Percentiles rank a stretch among this genome's conserved stretches.
These are phyloP conservation scores for Penicillium sp. DNA, from an alignment of 2,329 filamentous ascomycete species.

Conservation along the genomic window DNA sequence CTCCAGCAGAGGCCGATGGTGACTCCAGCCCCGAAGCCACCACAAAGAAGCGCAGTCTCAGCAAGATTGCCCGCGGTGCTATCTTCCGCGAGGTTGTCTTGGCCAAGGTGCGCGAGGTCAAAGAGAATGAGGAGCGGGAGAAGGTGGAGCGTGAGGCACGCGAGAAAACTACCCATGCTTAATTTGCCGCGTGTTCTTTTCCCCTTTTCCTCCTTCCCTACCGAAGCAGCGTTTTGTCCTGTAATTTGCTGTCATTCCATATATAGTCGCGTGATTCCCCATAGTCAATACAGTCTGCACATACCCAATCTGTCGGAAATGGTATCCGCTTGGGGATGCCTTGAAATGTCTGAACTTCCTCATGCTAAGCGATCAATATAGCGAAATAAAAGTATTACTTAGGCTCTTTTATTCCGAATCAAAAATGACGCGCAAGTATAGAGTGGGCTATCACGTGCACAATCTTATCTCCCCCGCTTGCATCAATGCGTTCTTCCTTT, in stretches of 20 bases:
- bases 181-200: slow-evolving; percentile 2
- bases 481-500: neutral
- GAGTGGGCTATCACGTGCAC: neutral
- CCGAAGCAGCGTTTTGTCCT: slow-evolving; percentile 13
- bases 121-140: slow-evolving; percentile 73
- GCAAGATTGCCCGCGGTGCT: slow-evolving; percentile 58
- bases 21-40: slow-evolving; percentile 18
- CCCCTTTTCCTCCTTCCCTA: slow-evolving; percentile 1
- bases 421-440: neutral
- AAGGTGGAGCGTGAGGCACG: slow-evolving; percentile 59
- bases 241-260: slow-evolving; percentile 21
- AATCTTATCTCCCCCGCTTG: slow-evolving; percentile 14
- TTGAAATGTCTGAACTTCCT: neutral
- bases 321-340: neutral
- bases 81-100: slow-evolving; percentile 94
- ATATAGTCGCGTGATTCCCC: slow-evolving; percentile 35
- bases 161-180: slow-evolving; percentile 33
- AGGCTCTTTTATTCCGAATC: no score
- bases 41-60: slow-evolving; percentile 51
- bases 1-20: slow-evolving; percentile 16
- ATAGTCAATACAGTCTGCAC: slow-evolving; percentile 16
- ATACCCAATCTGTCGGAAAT: slow-evolving; percentile 2
- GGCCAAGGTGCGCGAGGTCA: slow-evolving; percentile 88
- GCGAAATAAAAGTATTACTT: no score
- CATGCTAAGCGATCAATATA: neutral